A percentile compares a stretch with the other conserved stretches of the same genome.
These are phyloP conservation scores for Globisporangium middletonii DNA, from an alignment of 352 stramenopile species.

Conservation along the genomic window DNA sequence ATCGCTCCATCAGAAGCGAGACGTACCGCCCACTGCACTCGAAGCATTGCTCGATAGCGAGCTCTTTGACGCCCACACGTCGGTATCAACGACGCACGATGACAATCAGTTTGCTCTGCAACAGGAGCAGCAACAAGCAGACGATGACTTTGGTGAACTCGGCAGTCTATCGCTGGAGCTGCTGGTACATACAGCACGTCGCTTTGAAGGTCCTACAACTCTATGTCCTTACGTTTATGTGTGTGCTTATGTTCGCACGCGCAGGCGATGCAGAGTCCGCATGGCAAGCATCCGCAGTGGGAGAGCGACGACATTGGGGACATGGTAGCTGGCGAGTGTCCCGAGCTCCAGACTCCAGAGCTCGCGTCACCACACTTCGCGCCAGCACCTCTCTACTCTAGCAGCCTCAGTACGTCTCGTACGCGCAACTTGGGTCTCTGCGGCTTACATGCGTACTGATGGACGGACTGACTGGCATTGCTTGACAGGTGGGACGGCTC, in stretches of 20 bases:
- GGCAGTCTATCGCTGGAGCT: constrained; percentile 46
- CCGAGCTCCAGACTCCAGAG: constrained; percentile 6
- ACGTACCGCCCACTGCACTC: constrained; percentile 19
- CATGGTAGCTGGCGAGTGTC: too few species aligned
- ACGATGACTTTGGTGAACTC: constrained; percentile 6
- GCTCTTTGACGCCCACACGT: constrained; percentile 32
- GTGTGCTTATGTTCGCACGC: constrained; percentile 1
- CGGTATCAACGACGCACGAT: constrained; percentile 3
- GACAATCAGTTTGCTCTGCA: constrained; percentile 24
- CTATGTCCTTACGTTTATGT: not conserved
- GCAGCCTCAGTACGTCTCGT: not conserved
- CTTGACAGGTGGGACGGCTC: not conserved
- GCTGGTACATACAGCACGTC: constrained; percentile 23
- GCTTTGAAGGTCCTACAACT: not conserved
- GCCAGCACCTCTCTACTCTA: not conserved
- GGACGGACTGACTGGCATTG: not conserved
- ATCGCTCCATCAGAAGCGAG: not conserved
- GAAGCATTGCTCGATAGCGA: constrained; percentile 45
- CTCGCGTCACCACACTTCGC: not conserved
- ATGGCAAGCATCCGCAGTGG: constrained; percentile 52
- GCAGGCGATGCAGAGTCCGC: constrained; percentile 68
- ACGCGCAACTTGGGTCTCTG: too few species aligned
- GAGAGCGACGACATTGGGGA: constrained; percentile 15
- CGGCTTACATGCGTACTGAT: not conserved
- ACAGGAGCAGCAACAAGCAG: constrained; percentile 1